Conservation (phyloP, 108 stramenopile species). For the Nitzschia palea region DNA sequence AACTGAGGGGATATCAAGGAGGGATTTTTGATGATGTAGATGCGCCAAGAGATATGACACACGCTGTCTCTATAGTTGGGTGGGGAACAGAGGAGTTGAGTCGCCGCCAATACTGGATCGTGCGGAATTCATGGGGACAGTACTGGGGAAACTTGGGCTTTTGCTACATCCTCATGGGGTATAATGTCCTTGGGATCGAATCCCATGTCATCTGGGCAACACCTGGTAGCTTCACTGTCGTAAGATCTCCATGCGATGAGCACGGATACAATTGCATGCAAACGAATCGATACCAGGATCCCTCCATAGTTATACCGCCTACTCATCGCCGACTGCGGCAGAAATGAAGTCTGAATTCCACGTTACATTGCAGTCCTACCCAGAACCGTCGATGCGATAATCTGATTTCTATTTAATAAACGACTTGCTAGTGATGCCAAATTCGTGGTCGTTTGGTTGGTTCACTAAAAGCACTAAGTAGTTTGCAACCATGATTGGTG, state of each 20-base stretch:
- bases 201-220: conserved; percentile 78
- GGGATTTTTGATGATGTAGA: conserved; percentile 75
- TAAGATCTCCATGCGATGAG: conserved; percentile 52
- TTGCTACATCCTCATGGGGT: conserved; percentile 67
- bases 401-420: no score
- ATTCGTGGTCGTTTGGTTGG: no score
- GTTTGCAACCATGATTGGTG: no score
- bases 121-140: conserved; percentile 66
- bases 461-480: no score
- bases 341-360: no score
- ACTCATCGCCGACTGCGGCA: conserved; percentile 17
- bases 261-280: conserved; percentile 50
- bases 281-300: conserved; percentile 19
- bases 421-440: no score
- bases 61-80: conserved; percentile 90
- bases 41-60: conserved; percentile 45
- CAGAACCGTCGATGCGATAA: no score
- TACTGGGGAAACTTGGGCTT: conserved; percentile 75
- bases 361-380: no score
- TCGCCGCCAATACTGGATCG: conserved; percentile 76
- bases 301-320: conserved; percentile 35
- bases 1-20: conserved; percentile 68
- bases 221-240: conserved; percentile 60
- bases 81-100: conserved; percentile 61
- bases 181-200: conserved; percentile 86